Evolutionary conservation across 106 monocot species (phyloP).

Genomic region (Acorus gramineus): DNA sequence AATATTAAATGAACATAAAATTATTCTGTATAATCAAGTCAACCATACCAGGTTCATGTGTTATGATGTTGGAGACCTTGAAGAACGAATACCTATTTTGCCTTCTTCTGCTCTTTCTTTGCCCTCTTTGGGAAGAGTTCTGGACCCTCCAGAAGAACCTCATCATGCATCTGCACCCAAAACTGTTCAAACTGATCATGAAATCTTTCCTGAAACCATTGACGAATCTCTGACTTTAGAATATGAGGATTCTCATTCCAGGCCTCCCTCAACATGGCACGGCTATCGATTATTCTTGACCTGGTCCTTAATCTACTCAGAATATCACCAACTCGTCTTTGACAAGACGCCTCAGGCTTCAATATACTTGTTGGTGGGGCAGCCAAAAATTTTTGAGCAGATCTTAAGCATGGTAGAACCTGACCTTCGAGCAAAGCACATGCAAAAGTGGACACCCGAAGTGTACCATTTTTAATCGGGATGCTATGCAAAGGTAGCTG

Average conservation of each 20-base stretch:
- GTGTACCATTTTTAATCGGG: slow-evolving; percentile 38
- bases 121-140: slow-evolving; percentile 54
- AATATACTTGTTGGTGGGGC: slow-evolving; percentile 48
- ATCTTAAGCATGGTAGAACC: slow-evolving; percentile 72
- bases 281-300: slow-evolving; percentile 41
- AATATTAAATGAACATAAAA: too few relatives aligned
- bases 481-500: slow-evolving; percentile 61
- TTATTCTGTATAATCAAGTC: too few relatives aligned
- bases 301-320: slow-evolving; percentile 47
- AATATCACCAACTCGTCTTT: slow-evolving; percentile 67
- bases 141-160: slow-evolving; percentile 29
- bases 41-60: too few relatives aligned
- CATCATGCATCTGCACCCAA: slow-evolving; percentile 58
- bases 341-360: slow-evolving; percentile 53
- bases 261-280: slow-evolving; percentile 37
- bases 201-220: slow-evolving; percentile 70
- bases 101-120: slow-evolving; percentile 18
- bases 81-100: too few relatives aligned
- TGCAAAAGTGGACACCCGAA: slow-evolving; percentile 58
- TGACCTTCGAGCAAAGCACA: slow-evolving; percentile 74
- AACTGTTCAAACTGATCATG: slow-evolving; percentile 29
- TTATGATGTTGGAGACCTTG: too few relatives aligned
- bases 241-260: slow-evolving; percentile 52
- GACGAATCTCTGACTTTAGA: slow-evolving; percentile 41
- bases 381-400: slow-evolving; percentile 33